Conservation (phyloP, 192 early-diverging fungal species). For the Coemansia sp. region DNA sequence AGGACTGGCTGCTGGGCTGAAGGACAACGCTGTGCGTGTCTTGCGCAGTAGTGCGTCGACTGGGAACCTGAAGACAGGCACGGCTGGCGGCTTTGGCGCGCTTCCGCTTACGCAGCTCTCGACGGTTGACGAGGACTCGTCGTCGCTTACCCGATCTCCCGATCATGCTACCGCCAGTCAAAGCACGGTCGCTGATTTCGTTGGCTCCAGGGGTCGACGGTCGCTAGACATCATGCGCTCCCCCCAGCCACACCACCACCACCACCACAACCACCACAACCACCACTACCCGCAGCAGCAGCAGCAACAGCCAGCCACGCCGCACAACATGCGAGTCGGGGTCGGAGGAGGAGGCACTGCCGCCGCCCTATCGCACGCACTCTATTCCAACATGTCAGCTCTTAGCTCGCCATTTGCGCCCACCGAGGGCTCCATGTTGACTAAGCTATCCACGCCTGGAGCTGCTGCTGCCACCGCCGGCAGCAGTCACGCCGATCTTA, state of each 20-base stretch:
- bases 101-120: not conserved
- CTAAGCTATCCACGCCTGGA: not conserved
- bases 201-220: constrained; percentile 18
- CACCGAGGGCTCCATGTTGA: constrained; percentile 2
- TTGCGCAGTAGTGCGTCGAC: constrained; percentile 49
- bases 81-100: not conserved
- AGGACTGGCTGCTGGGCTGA: constrained; percentile 46
- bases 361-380: too few species aligned
- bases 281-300: too few species aligned
- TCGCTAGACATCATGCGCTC: constrained; percentile 38
- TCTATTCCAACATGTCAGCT: constrained; percentile 5
- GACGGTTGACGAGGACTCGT: constrained; percentile 14
- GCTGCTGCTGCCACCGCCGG: not conserved
- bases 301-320: constrained; percentile 7
- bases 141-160: too few species aligned
- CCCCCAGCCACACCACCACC: constrained; percentile 6
- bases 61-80: constrained; percentile 31
- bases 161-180: not conserved
- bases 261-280: too few species aligned
- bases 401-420: constrained; percentile 34
- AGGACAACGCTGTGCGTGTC: constrained; percentile 43
- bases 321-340: not conserved
- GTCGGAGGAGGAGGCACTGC: too few species aligned
- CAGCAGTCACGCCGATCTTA: constrained; percentile 15
- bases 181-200: not conserved